Evolutionary conservation across 2,329 filamentous ascomycete genomes (phyloP).

Genomic region (Teratosphaeria pseudoeucalypti): DNA sequence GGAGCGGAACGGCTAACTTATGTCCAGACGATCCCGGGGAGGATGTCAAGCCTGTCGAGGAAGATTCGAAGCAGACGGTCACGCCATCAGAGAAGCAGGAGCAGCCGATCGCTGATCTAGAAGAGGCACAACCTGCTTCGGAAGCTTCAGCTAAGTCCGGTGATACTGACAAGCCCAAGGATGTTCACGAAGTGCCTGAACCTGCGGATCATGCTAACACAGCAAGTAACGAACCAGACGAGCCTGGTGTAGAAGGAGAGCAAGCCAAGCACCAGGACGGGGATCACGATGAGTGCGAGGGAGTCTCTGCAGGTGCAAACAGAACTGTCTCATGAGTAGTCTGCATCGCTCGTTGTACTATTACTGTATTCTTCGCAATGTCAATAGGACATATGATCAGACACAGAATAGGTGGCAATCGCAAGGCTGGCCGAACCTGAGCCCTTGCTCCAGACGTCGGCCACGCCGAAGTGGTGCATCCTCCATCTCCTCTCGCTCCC

Average conservation of each 20-base stretch:
- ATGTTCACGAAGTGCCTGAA: not conserved
- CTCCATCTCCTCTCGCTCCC: not conserved
- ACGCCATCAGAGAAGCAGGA: not conserved
- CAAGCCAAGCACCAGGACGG: constrained; percentile 52
- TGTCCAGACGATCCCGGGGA: not conserved
- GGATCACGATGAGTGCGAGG: constrained; percentile 42
- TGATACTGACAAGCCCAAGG: not conserved
- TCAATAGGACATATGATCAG: not conserved
- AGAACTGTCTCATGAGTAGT: constrained; percentile 56
- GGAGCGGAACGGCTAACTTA: not conserved
- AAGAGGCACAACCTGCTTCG: not conserved
- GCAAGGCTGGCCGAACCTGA: not conserved
- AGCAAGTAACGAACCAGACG: constrained; percentile 3
- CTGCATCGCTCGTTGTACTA: constrained; percentile 53
- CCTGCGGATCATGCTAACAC: constrained; percentile 12
- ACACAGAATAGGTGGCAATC: not conserved
- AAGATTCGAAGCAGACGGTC: not conserved
- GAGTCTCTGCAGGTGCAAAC: constrained; percentile 73
- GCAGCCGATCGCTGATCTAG: not conserved
- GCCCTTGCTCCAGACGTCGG: not conserved
- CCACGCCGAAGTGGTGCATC: not conserved
- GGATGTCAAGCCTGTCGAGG: not conserved
- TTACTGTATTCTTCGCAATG: constrained; percentile 12
- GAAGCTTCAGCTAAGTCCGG: not conserved
- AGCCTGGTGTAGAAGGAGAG: constrained; percentile 8